Percentiles rank a stretch among this genome's conserved stretches.
phyloP scores from a whole-genome alignment of 495 filamentous ascomycete genomes.

The Sphaerosporella brunnea region DNA sequence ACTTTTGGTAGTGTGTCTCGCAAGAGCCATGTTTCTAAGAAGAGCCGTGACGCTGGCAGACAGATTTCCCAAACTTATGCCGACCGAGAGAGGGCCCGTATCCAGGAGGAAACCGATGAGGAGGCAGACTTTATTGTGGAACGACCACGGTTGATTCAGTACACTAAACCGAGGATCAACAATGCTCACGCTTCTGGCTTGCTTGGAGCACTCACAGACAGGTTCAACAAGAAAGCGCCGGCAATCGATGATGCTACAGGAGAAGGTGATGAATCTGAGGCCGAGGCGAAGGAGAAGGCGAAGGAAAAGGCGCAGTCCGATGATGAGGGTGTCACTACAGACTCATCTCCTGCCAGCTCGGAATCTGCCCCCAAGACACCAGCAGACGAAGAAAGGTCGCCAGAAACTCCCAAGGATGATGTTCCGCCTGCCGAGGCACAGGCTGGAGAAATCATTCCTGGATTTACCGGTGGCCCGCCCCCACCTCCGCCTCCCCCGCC shows the following conservation, averaged over 20 bases:
- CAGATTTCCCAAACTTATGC: slow-evolving; percentile 14
- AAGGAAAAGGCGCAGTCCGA: slow-evolving; percentile 20
- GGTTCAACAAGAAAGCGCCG: slow-evolving; percentile 33
- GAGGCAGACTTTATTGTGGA: slow-evolving; percentile 23
- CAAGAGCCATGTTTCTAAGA: slow-evolving; percentile 3
- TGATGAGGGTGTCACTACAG: slow-evolving; percentile 56
- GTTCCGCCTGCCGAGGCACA: slow-evolving; percentile 32
- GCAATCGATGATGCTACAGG: slow-evolving; percentile 34
- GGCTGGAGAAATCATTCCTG: too few relatives aligned
- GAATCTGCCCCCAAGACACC: slow-evolving; percentile 58
- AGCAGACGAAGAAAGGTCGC: slow-evolving; percentile 38
- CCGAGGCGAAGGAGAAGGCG: slow-evolving; percentile 6
- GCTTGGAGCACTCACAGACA: background rate
- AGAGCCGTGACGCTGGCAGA: background rate
- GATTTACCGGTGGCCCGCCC: slow-evolving; percentile 33
- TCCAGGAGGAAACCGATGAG: slow-evolving; percentile 13
- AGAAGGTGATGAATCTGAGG: slow-evolving; percentile 44
- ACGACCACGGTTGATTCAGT: slow-evolving; percentile 27
- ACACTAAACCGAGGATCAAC: background rate
- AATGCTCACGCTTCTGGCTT: background rate
- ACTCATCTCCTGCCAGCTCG: slow-evolving; percentile 56
- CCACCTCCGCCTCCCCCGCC: slow-evolving; percentile 37
- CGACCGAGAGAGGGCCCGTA: slow-evolving; percentile 14
- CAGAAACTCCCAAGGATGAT: slow-evolving; percentile 12
- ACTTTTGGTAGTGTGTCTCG: slow-evolving; percentile 16